Base-by-base conservation (phyloP, 352 stramenopile genomes). In the Detonula confervacea region DNA sequence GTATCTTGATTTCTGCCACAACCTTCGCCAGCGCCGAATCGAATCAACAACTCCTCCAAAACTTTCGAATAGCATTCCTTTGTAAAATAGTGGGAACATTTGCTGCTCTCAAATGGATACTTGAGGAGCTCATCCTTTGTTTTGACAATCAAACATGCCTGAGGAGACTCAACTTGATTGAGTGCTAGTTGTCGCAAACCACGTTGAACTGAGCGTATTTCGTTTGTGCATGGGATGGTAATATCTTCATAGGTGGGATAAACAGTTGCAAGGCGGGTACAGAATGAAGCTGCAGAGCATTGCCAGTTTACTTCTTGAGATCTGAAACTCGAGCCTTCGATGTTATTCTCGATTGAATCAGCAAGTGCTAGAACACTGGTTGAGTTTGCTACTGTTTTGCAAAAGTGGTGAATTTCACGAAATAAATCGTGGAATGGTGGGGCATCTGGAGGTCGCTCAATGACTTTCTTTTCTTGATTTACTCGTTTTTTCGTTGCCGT, bases 401-500 rank as follows among this genome's bases (percentile, higher is more conserved):
- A 85, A 61, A 94, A 95, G 30, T 88, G 77, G 54, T 97, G 87
- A 39, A 96, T 90, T 44, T 94, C 87, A 29, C 82, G 87, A 87
- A 96, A 98, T 29, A 96, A 88, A 35, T 95, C 85, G 77, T 84
- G 60, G 56, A 94, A 95, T 12, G 65, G 62, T 35, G 82, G 74
- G 33, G 87, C 80, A 16, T 80, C 72, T 52, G 77, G 86, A 8
- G 95, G 92, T 37, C 97, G 96, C 54, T 95, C 90, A 20, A 96
- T 81, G 9, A 92, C 87, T 76, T 94, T 94, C 52, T 89, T 90
- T 42, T 86, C 39, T 75, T 93, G 87, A 16, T 63, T 83, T 8
- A 22, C 52, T 56, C 62, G 60, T 57, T 91, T 92, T 55, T 67
- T 83, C 25, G 49, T 60, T 6, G 78, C 42, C 8, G 27, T 18